Evolutionary conservation across 1,139 yeast species (phyloP), one percentile per base, ranked within the genome.

Genomic region (Taphrina deformans): DNA sequence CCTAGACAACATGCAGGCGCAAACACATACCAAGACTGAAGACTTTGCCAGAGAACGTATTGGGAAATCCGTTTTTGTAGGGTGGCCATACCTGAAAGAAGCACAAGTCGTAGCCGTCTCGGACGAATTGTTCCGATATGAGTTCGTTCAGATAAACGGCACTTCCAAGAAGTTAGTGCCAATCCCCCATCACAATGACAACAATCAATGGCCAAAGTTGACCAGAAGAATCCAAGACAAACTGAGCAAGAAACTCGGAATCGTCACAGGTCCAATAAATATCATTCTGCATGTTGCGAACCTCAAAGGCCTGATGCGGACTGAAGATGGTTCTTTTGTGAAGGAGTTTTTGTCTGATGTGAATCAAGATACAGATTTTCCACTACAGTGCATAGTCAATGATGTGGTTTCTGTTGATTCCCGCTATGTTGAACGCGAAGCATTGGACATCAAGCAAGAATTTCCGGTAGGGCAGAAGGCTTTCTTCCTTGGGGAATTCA

Each of bases 11-110:
- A 75, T 84, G 0, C 82, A 81, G 62, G 81, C 81, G 53, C 68
- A 75, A 51, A 14, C 9, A 14, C 9, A 31, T 10, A 2, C 14
- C 18, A 75, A 80, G 23, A 68, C 79, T 50, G 80, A 79, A 23
- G 67, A 71, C 18, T 81, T 89, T 70, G 86, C 91, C 27, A 82
- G 83, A 67, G 80, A 84, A 70, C 82, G 81, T 67, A 72, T 87
- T 65, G 85, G 84, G 65, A 81, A 83, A 67, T 76, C 84, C 63
- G 87, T 88, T 7, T 91, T 86, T 73, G 83, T 89, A 18, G 85
- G 86, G 70, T 93, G 96, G 95, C 99, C 99, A 29, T 90, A 85
- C 73, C 79, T 93, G 70, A 82, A 86, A 69, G 98, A 93, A 75
- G 88, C 92, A 24, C 85, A 83, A 72, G 85, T 93, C 50, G 79